Evolutionary conservation across 495 filamentous ascomycete species (phyloP), one percentile per base, ranked within the genome.

Genomic region (Evernia prunastri): DNA sequence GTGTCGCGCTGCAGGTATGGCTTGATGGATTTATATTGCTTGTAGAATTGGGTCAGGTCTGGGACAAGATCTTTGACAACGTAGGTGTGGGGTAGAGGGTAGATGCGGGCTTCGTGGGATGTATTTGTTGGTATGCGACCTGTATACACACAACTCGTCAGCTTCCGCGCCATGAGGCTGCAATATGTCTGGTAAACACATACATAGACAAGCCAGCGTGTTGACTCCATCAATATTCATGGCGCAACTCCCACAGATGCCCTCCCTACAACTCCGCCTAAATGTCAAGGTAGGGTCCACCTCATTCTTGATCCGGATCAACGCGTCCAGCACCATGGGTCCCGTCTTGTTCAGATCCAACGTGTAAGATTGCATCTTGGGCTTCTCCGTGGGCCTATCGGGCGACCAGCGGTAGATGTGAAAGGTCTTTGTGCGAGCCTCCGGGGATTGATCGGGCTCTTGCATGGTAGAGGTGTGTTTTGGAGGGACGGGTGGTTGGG

Each of bases 11-110:
- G 94, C 40, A 98, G 88, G 74, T 96, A 98, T 10, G 94, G 94
- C 84, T 98, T 96, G 80, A 98, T 96, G 29, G 93, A 96, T 80
- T 96, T 96, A 86, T 98, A 98, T 84, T 98, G 94, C 82, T 97
- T 96, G 88, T 98, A 98, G 86, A 98, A 97, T 65, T 90, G 89
- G 69, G 94, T 98, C 68, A 98, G 79, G 75, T 98, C 94, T 57
- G 94, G 93, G 17, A 98, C 93, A 66, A 98, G 84, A 74, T 98
- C 94, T 86, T 96, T 98, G 79, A 98, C 93, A 69, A 97, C 89
- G 81, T 96, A 98, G 75, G 92, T 98, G 82, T 98, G 94, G 67
- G 94, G 94, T 63, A 98, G 84, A 18, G 94, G 94, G 79, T 98
- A 98, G 82, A 98, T 94, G 82, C 96, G 94, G 71, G 89, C 82